phyloP scores from a whole-genome alignment of 352 stramenopile species.

The Phytophthora cajani region DNA sequence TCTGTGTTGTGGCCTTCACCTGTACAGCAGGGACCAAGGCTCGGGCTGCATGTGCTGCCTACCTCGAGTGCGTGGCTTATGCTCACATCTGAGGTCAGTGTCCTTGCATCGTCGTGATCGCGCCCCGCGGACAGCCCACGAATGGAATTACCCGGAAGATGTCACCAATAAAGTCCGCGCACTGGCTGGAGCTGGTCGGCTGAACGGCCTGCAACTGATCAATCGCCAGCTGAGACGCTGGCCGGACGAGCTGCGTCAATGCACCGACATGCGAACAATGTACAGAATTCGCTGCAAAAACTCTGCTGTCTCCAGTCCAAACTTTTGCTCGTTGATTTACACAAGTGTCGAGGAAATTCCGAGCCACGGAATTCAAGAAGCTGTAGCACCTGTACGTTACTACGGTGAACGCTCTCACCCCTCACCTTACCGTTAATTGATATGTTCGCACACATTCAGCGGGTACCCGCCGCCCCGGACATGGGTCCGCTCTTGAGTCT shows the following conservation, averaged over 20 bases:
- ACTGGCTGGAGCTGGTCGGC: conserved; percentile 20
- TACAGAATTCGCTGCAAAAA: background rate
- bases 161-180: conserved; percentile 18
- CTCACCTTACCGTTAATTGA: background rate
- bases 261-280: conserved; percentile 20
- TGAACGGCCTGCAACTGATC: conserved; percentile 32
- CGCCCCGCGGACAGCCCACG: conserved; percentile 22
- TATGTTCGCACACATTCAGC: conserved; percentile 8
- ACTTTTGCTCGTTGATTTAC: conserved; percentile 28
- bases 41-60: no score
- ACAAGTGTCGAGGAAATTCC: conserved; percentile 24
- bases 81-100: no score
- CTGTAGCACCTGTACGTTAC: conserved; percentile 29
- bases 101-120: conserved; percentile 10
- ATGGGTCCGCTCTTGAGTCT: conserved; percentile 20
- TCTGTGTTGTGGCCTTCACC: no score
- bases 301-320: no score
- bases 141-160: conserved; percentile 35
- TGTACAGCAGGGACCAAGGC: no score
- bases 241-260: conserved; percentile 30
- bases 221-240: conserved; percentile 31
- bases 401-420: no score
- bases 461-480: conserved; percentile 15
- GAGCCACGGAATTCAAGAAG: conserved; percentile 13
- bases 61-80: no score